Conservation (phyloP, 2,329 filamentous ascomycete species). For the Beauveria brongniartii region DNA sequence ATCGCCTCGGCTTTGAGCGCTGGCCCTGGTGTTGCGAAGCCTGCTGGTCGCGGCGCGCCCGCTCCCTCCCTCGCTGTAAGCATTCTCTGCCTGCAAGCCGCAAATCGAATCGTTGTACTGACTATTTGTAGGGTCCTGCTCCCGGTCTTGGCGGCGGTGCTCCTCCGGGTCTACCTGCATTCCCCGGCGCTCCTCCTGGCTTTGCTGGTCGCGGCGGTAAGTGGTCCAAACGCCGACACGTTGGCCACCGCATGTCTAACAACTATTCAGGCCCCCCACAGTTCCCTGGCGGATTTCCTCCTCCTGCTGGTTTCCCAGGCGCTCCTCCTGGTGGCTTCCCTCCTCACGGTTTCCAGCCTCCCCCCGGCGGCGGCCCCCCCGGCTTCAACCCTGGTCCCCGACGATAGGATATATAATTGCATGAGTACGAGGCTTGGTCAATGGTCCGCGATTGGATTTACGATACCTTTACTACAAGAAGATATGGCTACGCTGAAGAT, state of each 20-base stretch:
- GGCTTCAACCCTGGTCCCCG: constrained; percentile 70
- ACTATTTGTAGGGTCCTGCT: constrained; percentile 57
- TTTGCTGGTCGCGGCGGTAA: constrained; percentile 48
- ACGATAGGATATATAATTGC: constrained; percentile 33
- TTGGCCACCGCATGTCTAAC: constrained; percentile 23
- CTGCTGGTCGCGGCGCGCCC: constrained; percentile 75
- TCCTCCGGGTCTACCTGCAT: constrained; percentile 50
- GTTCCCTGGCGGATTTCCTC: constrained; percentile 41
- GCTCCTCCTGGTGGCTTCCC: constrained; percentile 33
- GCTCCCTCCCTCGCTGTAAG: constrained; percentile 68
- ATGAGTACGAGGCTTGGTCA: constrained; percentile 18
- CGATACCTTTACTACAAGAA: constrained; percentile 19
- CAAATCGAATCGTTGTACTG: constrained; percentile 13
- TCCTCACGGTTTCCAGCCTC: constrained; percentile 45
- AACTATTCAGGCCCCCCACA: constrained; percentile 34
- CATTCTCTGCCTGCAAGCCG: constrained; percentile 9
- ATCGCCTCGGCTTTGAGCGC: constrained; percentile 64
- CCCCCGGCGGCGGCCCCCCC: constrained; percentile 48
- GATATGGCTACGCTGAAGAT: constrained; percentile 17
- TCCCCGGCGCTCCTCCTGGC: constrained; percentile 41
- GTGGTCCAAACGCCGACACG: constrained; percentile 21
- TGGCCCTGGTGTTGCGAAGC: constrained; percentile 83
- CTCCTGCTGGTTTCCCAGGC: constrained; percentile 34
- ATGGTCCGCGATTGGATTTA: constrained; percentile 17
- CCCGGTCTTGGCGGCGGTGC: constrained; percentile 71